Conservation (phyloP, 1,284 basidiomycete genomes). For the Somion occarium region DNA sequence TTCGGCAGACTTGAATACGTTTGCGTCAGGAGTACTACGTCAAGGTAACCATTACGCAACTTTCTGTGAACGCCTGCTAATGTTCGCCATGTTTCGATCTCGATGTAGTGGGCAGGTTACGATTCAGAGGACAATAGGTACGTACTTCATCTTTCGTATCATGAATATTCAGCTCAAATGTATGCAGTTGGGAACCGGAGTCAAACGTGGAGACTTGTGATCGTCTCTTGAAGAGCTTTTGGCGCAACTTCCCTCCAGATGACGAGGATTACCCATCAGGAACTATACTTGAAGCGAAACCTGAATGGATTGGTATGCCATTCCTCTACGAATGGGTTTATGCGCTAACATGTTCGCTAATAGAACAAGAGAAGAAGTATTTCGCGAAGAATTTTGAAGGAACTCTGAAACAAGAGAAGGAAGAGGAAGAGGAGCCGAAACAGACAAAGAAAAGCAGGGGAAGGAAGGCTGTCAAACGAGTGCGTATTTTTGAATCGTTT, state of each 20-base stretch:
- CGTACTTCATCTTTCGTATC: slow-evolving; percentile 6
- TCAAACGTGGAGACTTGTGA: slow-evolving; percentile 49
- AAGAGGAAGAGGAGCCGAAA: slow-evolving; percentile 13
- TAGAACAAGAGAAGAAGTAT: slow-evolving; percentile 36
- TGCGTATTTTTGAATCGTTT: neutral
- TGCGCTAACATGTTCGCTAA: neutral
- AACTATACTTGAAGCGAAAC: slow-evolving; percentile 33
- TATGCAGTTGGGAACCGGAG: slow-evolving; percentile 60
- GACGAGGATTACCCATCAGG: slow-evolving; percentile 46
- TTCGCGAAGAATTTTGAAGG: slow-evolving; percentile 39
- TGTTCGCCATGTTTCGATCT: too few species aligned
- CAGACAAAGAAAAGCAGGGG: slow-evolving; percentile 23
- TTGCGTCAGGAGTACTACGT: slow-evolving; percentile 50
- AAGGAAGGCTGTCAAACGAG: slow-evolving; percentile 14
- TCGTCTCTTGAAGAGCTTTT: slow-evolving; percentile 55
- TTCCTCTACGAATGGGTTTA: neutral
- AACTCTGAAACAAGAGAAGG: slow-evolving; percentile 5
- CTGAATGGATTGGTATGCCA: slow-evolving; percentile 24
- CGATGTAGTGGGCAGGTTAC: slow-evolving; percentile 46
- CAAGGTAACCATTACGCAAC: slow-evolving; percentile 52
- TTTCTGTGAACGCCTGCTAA: too few species aligned
- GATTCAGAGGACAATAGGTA: slow-evolving; percentile 44
- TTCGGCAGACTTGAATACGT: neutral
- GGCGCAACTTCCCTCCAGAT: slow-evolving; percentile 56
- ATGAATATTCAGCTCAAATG: slow-evolving; percentile 3